These are phyloP conservation scores for Curvularia verruculosa DNA, from an alignment of 2,329 filamentous ascomycete species.

Conservation along the genomic window DNA sequence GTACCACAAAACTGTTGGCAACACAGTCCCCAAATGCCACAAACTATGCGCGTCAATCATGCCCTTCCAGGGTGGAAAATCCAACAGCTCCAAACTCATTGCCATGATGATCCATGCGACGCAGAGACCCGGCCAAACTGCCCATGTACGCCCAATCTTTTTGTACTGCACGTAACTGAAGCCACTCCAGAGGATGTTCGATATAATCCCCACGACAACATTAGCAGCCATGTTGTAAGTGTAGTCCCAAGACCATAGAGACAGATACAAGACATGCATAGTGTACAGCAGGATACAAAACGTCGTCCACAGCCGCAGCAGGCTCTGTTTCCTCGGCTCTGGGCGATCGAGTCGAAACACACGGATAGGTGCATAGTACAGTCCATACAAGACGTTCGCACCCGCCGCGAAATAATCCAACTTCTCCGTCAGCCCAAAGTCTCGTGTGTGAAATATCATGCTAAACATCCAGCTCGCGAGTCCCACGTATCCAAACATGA, in stretches of 20 bases:
- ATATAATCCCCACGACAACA: constrained; percentile 76
- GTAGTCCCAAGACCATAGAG: constrained; percentile 89
- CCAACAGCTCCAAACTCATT: constrained; percentile 94
- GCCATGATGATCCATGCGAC: constrained; percentile 90
- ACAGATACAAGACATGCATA: constrained; percentile 81
- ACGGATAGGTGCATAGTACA: constrained; percentile 83
- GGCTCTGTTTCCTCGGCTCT: constrained; percentile 54
- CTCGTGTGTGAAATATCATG: constrained; percentile 89
- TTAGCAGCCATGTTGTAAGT: constrained; percentile 98
- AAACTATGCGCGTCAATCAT: constrained; percentile 91
- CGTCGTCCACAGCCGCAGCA: constrained; percentile 76
- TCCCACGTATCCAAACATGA: constrained; percentile 79
- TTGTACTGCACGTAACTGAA: constrained; percentile 79
- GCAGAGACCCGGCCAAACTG: constrained; percentile 86
- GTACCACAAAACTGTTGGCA: constrained; percentile 89
- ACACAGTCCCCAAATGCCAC: constrained; percentile 94
- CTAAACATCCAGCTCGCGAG: constrained; percentile 85
- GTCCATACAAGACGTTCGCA: constrained; percentile 84
- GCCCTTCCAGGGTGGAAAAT: constrained; percentile 85
- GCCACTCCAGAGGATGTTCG: constrained; percentile 84
- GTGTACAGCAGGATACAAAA: constrained; percentile 74
- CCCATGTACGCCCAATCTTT: constrained; percentile 75
- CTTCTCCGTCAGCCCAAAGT: constrained; percentile 86
- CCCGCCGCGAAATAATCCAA: constrained; percentile 96
- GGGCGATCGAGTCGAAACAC: constrained; percentile 79